phyloP scores from a whole-genome alignment of 1,284 basidiomycete species.

The Papiliotrema terrestris region DNA sequence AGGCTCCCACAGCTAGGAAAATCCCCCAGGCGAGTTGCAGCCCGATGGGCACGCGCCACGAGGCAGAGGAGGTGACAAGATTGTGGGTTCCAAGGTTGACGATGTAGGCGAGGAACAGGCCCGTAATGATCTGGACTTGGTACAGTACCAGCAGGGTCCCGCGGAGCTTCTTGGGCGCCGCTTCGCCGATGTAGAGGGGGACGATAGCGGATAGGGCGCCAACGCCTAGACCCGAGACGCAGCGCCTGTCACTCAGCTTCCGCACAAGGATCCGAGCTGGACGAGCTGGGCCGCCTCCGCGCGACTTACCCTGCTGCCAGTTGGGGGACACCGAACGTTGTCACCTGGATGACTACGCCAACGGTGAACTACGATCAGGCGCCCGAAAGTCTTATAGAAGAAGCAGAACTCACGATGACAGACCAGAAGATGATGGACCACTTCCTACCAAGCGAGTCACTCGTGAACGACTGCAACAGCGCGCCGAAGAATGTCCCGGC shows the following conservation, averaged over 20 bases:
- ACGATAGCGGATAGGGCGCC: constrained; percentile 75
- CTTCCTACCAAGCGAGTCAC: constrained; percentile 66
- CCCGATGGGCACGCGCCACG: constrained; percentile 58
- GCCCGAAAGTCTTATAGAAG: too few species aligned
- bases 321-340: constrained; percentile 63
- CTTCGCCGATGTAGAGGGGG: constrained; percentile 75
- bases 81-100: constrained; percentile 65
- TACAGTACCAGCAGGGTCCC: constrained; percentile 70
- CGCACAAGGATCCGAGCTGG: too few species aligned
- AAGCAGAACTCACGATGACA: constrained; percentile 55
- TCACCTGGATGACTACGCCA: constrained; percentile 68
- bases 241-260: constrained; percentile 18
- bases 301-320: constrained; percentile 56
- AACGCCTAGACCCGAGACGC: constrained; percentile 56
- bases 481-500: constrained; percentile 66
- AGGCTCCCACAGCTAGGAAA: constrained; percentile 56
- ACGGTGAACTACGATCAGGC: constrained; percentile 50
- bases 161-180: constrained; percentile 68
- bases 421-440: constrained; percentile 73
- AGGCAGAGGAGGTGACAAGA: constrained; percentile 52
- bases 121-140: constrained; percentile 65
- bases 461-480: constrained; percentile 68
- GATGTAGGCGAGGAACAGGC: constrained; percentile 67
- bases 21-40: constrained; percentile 34
- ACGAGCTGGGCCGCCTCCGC: too few species aligned